Evolutionary conservation across 2,329 filamentous ascomycete genomes (phyloP).

Genomic region (Cytospora schulzeri): DNA sequence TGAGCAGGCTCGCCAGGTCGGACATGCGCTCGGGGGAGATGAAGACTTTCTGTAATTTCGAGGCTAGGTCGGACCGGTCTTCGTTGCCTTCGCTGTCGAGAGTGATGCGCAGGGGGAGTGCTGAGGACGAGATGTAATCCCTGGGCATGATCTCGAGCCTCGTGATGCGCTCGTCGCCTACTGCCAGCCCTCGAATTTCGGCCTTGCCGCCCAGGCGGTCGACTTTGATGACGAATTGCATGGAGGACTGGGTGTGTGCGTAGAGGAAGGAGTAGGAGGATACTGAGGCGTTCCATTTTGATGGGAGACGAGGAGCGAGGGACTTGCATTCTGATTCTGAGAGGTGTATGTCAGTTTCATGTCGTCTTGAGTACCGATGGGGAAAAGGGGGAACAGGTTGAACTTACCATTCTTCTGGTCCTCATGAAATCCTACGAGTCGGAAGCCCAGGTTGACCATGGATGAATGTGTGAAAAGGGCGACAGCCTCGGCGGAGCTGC

Average conservation of each 20-base stretch:
- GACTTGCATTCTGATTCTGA: slow-evolving; percentile 59
- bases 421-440: slow-evolving; percentile 80
- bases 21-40: slow-evolving; percentile 69
- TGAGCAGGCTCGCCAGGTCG: slow-evolving; percentile 72
- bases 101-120: slow-evolving; percentile 59
- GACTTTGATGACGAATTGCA: slow-evolving; percentile 80
- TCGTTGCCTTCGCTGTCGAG: slow-evolving; percentile 47
- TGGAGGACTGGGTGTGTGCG: slow-evolving; percentile 80
- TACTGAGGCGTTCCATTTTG: slow-evolving; percentile 76
- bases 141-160: slow-evolving; percentile 73
- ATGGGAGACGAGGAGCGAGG: slow-evolving; percentile 65
- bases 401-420: slow-evolving; percentile 71
- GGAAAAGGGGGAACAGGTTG: neutral
- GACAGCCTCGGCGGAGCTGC: slow-evolving; percentile 77
- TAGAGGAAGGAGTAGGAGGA: slow-evolving; percentile 83
- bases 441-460: slow-evolving; percentile 79
- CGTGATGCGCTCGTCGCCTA: slow-evolving; percentile 79
- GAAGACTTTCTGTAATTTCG: slow-evolving; percentile 65
- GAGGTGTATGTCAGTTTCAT: slow-evolving; percentile 23
- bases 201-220: slow-evolving; percentile 81
- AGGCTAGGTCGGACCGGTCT: slow-evolving; percentile 51
- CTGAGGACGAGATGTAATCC: slow-evolving; percentile 70
- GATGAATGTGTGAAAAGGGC: slow-evolving; percentile 83
- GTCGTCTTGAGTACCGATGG: neutral
- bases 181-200: slow-evolving; percentile 77